A percentile compares a stretch with the other conserved stretches of the same genome.
phyloP scores from a whole-genome alignment of 352 stramenopile species.

The Phytophthora fragariaefolia region DNA sequence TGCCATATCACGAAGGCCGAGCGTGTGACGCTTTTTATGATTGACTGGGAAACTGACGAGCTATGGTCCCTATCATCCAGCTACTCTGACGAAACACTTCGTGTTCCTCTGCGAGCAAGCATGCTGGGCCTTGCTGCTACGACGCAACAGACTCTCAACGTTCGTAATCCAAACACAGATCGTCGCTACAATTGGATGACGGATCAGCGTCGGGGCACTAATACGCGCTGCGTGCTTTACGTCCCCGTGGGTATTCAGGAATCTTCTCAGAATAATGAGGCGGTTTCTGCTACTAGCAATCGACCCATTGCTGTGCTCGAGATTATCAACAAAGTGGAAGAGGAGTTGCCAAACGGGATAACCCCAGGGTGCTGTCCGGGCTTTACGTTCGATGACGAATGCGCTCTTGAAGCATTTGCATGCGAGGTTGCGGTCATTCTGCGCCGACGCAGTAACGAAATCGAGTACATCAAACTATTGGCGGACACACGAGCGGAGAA shows the following conservation, averaged over 20 bases:
- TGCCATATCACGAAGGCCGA: conserved; percentile 87
- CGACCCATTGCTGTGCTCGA: conserved; percentile 87
- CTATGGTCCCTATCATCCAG: conserved; percentile 84
- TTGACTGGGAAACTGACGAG: conserved; percentile 86
- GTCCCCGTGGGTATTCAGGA: conserved; percentile 83
- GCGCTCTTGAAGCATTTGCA: conserved; percentile 85
- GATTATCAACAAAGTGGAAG: conserved; percentile 88
- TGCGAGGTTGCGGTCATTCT: conserved; percentile 89
- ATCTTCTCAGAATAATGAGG: conserved; percentile 29
- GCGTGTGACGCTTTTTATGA: conserved; percentile 79
- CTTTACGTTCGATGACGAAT: conserved; percentile 88
- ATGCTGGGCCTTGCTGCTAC: conserved; percentile 68
- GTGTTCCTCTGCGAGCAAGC: conserved; percentile 63
- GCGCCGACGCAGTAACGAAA: conserved; percentile 82
- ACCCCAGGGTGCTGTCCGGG: conserved; percentile 23
- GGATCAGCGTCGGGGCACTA: conserved; percentile 64
- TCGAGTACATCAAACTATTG: conserved; percentile 90
- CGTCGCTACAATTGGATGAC: conserved; percentile 59
- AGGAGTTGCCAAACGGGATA: conserved; percentile 31
- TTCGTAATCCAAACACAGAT: conserved; percentile 69
- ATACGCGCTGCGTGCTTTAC: conserved; percentile 82
- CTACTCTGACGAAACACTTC: conserved; percentile 73
- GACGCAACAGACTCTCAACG: conserved; percentile 72
- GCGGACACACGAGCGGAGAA: conserved; percentile 80
- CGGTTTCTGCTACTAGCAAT: conserved; percentile 41